A percentile compares a stretch with the other conserved stretches of the same genome.
Evolutionary conservation across 75 land plant genomes (phyloP).

Genomic region (Selaginella tamariscina): DNA sequence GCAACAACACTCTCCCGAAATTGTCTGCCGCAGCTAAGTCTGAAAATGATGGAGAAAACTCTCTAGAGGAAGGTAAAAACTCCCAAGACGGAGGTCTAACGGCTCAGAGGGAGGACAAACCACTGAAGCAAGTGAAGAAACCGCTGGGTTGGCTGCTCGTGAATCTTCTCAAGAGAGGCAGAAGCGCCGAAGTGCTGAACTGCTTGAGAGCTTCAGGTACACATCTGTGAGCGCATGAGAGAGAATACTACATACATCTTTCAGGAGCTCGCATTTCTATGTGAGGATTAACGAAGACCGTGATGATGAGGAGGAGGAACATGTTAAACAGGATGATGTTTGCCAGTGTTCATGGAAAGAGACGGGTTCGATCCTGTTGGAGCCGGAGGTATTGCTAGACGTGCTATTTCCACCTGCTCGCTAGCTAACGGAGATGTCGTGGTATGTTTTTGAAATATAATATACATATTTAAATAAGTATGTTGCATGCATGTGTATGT

Average conservation of each 20-base stretch:
- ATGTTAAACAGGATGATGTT: slow-evolving; percentile 15
- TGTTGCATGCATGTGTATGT: too few relatives aligned
- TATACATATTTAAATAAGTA: too few relatives aligned
- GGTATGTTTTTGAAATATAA: slow-evolving; percentile 50
- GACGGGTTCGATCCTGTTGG: slow-evolving; percentile 60
- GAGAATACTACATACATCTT: too few relatives aligned
- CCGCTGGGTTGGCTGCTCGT: slow-evolving; percentile 23
- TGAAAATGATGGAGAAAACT: too few relatives aligned
- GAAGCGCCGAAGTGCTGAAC: slow-evolving; percentile 41
- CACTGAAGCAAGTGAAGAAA: background rate
- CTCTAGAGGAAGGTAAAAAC: background rate
- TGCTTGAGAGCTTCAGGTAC: slow-evolving; percentile 66
- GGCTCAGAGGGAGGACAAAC: too few relatives aligned
- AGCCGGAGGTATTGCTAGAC: slow-evolving; percentile 83
- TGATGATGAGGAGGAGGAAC: slow-evolving; percentile 16
- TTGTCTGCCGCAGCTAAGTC: slow-evolving; percentile 4
- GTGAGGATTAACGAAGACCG: slow-evolving; percentile 36
- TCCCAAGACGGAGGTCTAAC: too few relatives aligned
- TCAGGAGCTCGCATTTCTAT: slow-evolving; percentile 75
- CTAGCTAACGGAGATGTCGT: slow-evolving; percentile 87
- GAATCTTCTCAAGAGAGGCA: slow-evolving; percentile 46
- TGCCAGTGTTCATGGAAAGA: slow-evolving; percentile 56
- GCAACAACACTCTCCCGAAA: slow-evolving; percentile 28
- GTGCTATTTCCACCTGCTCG: slow-evolving; percentile 49
- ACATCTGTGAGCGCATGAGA: too few relatives aligned